Percentiles rank a stretch among this genome's conserved stretches.
These are phyloP conservation scores for Alnus rubra DNA, from an alignment of 306 rosid species.

Conservation along the genomic window DNA sequence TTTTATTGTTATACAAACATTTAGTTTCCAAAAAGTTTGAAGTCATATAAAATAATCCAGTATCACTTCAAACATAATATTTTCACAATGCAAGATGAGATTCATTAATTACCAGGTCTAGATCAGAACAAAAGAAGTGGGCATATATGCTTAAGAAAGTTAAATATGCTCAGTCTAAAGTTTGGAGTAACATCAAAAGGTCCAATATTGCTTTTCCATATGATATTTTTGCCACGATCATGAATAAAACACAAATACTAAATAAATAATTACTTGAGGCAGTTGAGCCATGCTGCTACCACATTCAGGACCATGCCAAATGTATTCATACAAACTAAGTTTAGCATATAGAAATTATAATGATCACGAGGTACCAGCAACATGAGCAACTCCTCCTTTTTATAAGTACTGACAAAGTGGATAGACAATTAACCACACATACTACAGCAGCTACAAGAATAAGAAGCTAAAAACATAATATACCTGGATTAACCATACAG, in stretches of 20 bases:
- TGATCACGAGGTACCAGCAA: neutral
- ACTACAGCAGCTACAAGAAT: conserved; percentile 7
- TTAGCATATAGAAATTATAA: neutral
- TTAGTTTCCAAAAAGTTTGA: neutral
- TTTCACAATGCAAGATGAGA: neutral
- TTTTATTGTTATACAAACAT: neutral
- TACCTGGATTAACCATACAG: conserved; percentile 95
- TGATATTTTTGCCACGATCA: neutral
- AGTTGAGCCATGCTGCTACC: neutral
- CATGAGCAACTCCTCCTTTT: neutral
- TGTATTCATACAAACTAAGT: neutral
- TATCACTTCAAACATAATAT: neutral
- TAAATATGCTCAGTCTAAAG: neutral
- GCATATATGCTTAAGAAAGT: neutral
- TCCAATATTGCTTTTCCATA: neutral
- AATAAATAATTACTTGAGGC: neutral
- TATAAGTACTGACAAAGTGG: conserved; percentile 9
- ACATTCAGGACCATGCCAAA: neutral
- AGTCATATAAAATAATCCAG: neutral
- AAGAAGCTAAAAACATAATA: conserved; percentile 14
- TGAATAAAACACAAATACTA: neutral
- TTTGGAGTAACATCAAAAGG: neutral
- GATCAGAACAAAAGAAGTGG: neutral
- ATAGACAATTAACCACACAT: conserved; percentile 24
- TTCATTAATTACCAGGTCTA: neutral